Conservation (phyloP, 176 grass and related monocot species). For the Puccinellia tenuiflora region DNA sequence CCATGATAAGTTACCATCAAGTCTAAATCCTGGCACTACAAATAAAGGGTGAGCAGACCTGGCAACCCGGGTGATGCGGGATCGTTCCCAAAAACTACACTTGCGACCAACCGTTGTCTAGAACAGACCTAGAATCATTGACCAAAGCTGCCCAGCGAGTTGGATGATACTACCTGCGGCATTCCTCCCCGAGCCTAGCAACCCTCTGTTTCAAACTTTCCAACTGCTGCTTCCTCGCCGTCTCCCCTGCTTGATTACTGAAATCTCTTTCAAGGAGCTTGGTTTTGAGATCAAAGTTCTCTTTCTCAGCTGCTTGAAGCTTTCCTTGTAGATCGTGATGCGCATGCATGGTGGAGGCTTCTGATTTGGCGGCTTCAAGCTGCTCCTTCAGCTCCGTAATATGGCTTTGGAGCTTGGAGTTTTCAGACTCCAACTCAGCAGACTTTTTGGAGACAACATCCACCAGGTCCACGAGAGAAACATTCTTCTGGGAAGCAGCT, state of each 20-base stretch:
- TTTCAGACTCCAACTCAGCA: constrained; percentile 34
- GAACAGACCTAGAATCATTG: constrained; percentile 27
- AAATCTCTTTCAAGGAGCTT: constrained; percentile 77
- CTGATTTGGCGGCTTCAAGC: constrained; percentile 34
- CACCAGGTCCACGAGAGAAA: constrained; percentile 60
- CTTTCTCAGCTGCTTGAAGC: constrained; percentile 49
- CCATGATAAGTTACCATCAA: background rate
- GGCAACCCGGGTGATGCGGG: background rate
- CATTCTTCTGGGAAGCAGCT: constrained; percentile 59
- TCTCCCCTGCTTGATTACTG: constrained; percentile 72
- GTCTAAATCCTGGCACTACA: background rate
- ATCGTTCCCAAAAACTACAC: constrained; percentile 4
- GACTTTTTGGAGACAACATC: constrained; percentile 37
- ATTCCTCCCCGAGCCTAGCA: constrained; percentile 73
- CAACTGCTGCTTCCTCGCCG: constrained; percentile 72
- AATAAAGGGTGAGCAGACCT: background rate
- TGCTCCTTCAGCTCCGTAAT: constrained; percentile 48
- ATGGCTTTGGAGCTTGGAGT: constrained; percentile 38
- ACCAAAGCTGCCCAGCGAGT: constrained; percentile 19
- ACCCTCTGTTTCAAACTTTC: constrained; percentile 61
- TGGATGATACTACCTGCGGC: constrained; percentile 44
- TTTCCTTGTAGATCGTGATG: constrained; percentile 41
- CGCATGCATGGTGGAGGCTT: constrained; percentile 20
- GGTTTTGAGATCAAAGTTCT: constrained; percentile 21
- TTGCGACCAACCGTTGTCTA: constrained; percentile 19